Evolutionary conservation across 2,329 filamentous ascomycete species (phyloP).

Genomic region (Cyphellophora attinorum): DNA sequence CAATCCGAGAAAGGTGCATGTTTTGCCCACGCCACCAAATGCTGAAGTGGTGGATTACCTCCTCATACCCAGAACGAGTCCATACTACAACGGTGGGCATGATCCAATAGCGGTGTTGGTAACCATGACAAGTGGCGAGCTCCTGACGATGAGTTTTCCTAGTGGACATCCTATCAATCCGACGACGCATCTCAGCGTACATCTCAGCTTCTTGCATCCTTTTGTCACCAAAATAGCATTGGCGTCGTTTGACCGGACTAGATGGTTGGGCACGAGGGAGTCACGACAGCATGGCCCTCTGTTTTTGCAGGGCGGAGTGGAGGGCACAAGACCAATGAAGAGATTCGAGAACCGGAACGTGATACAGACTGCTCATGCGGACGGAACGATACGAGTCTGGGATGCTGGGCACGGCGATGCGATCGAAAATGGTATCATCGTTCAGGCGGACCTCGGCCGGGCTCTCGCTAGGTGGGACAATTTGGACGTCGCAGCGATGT

Average conservation of each 20-base stretch:
- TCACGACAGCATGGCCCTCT: conserved; percentile 67
- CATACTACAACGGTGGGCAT: conserved; percentile 78
- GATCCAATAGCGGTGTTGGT: conserved; percentile 81
- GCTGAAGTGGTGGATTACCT: conserved; percentile 73
- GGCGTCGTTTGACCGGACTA: conserved; percentile 63
- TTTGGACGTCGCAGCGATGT: conserved; percentile 68
- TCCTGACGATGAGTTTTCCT: conserved; percentile 84
- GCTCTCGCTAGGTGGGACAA: conserved; percentile 71
- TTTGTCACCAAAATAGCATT: conserved; percentile 68
- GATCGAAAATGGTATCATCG: conserved; percentile 70
- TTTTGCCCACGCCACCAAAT: conserved; percentile 66
- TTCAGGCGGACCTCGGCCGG: conserved; percentile 80
- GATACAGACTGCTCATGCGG: conserved; percentile 76
- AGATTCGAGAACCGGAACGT: conserved; percentile 76
- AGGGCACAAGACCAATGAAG: conserved; percentile 59
- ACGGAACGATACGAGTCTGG: conserved; percentile 87
- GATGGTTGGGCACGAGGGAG: conserved; percentile 89
- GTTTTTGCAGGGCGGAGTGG: conserved; percentile 69
- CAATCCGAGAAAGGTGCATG: conserved; percentile 59
- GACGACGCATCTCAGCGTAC: conserved; percentile 85
- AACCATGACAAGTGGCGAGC: conserved; percentile 73
- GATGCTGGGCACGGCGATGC: conserved; percentile 87
- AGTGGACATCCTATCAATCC: conserved; percentile 84
- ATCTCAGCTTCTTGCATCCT: conserved; percentile 78
- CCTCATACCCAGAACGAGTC: conserved; percentile 69